phyloP scores from a whole-genome alignment of 2,329 filamentous ascomycete species.

The Nemania diffusa region DNA sequence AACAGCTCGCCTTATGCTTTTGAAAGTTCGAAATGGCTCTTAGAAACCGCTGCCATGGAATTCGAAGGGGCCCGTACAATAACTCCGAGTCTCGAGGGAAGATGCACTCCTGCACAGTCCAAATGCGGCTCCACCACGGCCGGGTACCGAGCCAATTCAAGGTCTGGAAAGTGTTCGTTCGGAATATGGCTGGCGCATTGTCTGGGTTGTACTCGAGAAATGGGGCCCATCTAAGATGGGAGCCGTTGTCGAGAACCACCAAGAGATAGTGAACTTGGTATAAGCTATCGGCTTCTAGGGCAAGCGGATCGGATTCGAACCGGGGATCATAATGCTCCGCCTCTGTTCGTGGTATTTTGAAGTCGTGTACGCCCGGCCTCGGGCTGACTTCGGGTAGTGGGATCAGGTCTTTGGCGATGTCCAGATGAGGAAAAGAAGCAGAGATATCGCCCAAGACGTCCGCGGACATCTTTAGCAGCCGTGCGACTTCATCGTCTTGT shows the following conservation, averaged over 20 bases:
- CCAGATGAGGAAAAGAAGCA: constrained; percentile 4
- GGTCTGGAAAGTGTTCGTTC: constrained; percentile 26
- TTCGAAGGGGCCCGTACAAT: constrained; percentile 20
- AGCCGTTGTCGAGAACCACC: constrained; percentile 5
- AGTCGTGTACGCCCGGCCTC: constrained; percentile 9
- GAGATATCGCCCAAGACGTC: constrained; percentile 6
- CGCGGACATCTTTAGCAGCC: not conserved
- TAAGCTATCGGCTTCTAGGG: constrained; percentile 25
- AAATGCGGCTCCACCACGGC: constrained; percentile 27
- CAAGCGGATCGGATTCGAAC: constrained; percentile 15
- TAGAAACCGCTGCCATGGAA: constrained; percentile 24
- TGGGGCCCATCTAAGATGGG: constrained; percentile 21
- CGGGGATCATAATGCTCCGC: constrained; percentile 22
- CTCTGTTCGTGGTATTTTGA: constrained; percentile 16
- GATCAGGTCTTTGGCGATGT: constrained; percentile 3
- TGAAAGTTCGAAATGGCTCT: constrained; percentile 29
- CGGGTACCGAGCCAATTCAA: constrained; percentile 29
- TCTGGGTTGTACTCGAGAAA: constrained; percentile 24
- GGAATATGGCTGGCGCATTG: constrained; percentile 17
- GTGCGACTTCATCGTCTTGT: constrained; percentile 10
- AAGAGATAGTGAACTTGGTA: constrained; percentile 25
- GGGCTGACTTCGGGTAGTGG: constrained; percentile 7
- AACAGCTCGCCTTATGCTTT: constrained; percentile 28
- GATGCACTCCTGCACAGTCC: constrained; percentile 32
- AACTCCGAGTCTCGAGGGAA: constrained; percentile 21